phyloP scores from a whole-genome alignment of 345 rosid species.

The Theobroma cacao region DNA sequence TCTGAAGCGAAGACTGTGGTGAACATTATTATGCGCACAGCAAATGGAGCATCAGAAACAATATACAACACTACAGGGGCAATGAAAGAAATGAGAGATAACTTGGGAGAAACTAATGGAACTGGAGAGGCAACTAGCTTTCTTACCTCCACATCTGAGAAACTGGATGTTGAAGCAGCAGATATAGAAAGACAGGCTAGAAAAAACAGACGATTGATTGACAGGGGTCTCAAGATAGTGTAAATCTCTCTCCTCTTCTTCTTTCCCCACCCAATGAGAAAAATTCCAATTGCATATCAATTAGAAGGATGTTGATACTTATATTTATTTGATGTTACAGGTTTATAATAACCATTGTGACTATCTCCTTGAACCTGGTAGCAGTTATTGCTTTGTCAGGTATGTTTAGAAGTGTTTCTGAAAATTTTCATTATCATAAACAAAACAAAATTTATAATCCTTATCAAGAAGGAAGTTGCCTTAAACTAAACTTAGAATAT shows the following conservation, averaged over 20 bases:
- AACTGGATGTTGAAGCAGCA: conserved; percentile 41
- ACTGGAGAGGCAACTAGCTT: conserved; percentile 29
- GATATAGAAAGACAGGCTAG: conserved; percentile 43
- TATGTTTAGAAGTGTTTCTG: conserved; percentile 13
- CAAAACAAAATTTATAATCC: not conserved
- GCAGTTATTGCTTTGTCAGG: conserved; percentile 49
- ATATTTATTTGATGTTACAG: conserved; percentile 29
- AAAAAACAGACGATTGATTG: conserved; percentile 47
- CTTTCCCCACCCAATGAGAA: not conserved
- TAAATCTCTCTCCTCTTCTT: conserved; percentile 11
- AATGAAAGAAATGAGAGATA: conserved; percentile 46
- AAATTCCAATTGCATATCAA: not conserved
- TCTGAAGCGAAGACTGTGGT: conserved; percentile 42
- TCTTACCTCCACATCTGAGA: conserved; percentile 43
- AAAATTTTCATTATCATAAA: not conserved
- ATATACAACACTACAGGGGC: conserved; percentile 57
- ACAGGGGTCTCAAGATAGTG: conserved; percentile 54
- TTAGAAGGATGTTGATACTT: not conserved
- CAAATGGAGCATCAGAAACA: conserved; percentile 50
- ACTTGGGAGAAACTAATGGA: conserved; percentile 28
- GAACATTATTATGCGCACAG: conserved; percentile 52
- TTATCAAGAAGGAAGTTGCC: not conserved
- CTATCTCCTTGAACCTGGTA: conserved; percentile 45
- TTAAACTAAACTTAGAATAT: not conserved
- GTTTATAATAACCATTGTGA: conserved; percentile 40